Evolutionary conservation across 2,329 filamentous ascomycete species (phyloP).

Genomic region (Zopfia rhizophila): DNA sequence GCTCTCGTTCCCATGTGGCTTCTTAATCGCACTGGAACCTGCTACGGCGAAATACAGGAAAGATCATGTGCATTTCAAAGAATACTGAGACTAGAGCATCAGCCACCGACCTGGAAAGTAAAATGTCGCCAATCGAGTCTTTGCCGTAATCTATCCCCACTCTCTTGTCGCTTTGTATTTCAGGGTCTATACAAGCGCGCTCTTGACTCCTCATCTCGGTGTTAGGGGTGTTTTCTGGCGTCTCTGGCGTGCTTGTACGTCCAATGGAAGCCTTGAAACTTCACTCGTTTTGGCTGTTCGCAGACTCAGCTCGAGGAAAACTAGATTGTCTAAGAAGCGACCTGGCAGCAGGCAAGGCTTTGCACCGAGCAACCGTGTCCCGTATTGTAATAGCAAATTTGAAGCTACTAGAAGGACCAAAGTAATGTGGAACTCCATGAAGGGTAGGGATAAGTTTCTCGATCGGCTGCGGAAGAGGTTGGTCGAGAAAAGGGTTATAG

Average conservation of each 20-base stretch:
- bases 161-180: no score
- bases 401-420: slow-evolving; percentile 40
- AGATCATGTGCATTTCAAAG: slow-evolving; percentile 54
- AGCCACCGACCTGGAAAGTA: slow-evolving; percentile 50
- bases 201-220: no score
- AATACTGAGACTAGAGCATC: slow-evolving; percentile 53
- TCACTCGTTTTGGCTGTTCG: neutral
- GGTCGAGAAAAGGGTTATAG: slow-evolving; percentile 27
- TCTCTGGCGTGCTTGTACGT: no score
- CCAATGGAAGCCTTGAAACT: no score
- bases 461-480: slow-evolving; percentile 15
- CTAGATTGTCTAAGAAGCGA: slow-evolving; percentile 16
- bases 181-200: no score
- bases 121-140: slow-evolving; percentile 26
- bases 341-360: slow-evolving; percentile 22
- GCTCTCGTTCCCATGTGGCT: slow-evolving; percentile 47
- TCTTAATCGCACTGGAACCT: slow-evolving; percentile 54
- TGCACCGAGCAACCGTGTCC: slow-evolving; percentile 32
- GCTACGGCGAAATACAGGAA: slow-evolving; percentile 54
- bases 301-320: neutral
- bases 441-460: slow-evolving; percentile 32
- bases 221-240: no score
- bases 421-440: slow-evolving; percentile 37
- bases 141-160: no score
- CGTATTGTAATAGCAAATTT: slow-evolving; percentile 35